Percentiles rank a stretch among this genome's conserved stretches.
Evolutionary conservation across 1,284 basidiomycete species (phyloP).

Genomic region (Thecaphora frezii): DNA sequence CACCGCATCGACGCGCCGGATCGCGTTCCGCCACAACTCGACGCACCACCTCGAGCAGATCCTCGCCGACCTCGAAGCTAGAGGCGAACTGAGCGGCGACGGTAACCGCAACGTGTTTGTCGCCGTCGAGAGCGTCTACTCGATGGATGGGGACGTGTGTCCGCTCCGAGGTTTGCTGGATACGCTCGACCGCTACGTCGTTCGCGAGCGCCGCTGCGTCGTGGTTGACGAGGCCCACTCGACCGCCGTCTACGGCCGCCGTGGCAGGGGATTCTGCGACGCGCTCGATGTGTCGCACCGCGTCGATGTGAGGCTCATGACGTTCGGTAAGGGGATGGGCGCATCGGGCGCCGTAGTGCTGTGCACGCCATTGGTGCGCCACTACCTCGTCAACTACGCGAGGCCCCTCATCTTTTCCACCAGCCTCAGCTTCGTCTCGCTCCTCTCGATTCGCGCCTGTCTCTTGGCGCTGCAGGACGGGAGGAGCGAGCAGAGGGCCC

Average conservation of each 20-base stretch:
- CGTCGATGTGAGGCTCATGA: slow-evolving; percentile 46
- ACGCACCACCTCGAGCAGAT: slow-evolving; percentile 11
- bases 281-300: slow-evolving; percentile 17
- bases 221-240: slow-evolving; percentile 79
- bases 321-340: slow-evolving; percentile 56
- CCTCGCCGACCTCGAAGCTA: slow-evolving; percentile 3
- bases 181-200: slow-evolving; percentile 66
- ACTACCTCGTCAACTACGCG: slow-evolving; percentile 90
- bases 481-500: slow-evolving; percentile 64
- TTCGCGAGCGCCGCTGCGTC: slow-evolving; percentile 51
- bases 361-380: slow-evolving; percentile 70
- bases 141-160: slow-evolving; percentile 91
- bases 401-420: slow-evolving; percentile 67
- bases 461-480: slow-evolving; percentile 76
- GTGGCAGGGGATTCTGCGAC: slow-evolving; percentile 37
- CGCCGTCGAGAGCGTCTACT: slow-evolving; percentile 86
- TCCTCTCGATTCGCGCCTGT: slow-evolving; percentile 71
- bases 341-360: slow-evolving; percentile 70
- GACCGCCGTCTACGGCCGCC: slow-evolving; percentile 71
- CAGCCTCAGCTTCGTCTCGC: slow-evolving; percentile 31
- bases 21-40: slow-evolving; percentile 28
- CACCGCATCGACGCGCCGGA: slow-evolving; percentile 5
- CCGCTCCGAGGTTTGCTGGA: slow-evolving; percentile 72
- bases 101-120: slow-evolving; percentile 61
- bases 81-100: slow-evolving; percentile 4